phyloP scores from a whole-genome alignment of 2,329 filamentous ascomycete species.

The Juglanconis sp. region DNA sequence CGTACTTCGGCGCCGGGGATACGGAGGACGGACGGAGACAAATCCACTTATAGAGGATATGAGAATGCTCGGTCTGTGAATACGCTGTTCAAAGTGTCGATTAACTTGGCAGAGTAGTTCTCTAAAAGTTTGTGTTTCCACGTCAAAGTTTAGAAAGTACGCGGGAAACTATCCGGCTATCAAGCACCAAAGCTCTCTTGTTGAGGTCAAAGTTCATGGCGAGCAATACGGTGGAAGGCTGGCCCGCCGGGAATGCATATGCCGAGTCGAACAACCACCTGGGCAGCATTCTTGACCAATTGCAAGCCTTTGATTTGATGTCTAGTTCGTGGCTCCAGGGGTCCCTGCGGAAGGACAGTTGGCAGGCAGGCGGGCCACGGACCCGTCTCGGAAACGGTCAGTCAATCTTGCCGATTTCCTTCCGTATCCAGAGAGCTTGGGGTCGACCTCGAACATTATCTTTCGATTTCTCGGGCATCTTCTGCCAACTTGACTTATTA shows the following conservation, averaged over 20 bases:
- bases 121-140: too few relatives aligned
- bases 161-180: too few relatives aligned
- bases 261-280: slow-evolving; percentile 7
- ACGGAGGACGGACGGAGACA: neutral
- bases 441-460: slow-evolving; percentile 2
- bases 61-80: neutral
- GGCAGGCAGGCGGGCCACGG: neutral
- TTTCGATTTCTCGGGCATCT: slow-evolving; percentile 6
- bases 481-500: neutral
- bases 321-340: slow-evolving; percentile 3
- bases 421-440: neutral
- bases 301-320: slow-evolving; percentile 13
- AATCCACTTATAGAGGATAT: neutral
- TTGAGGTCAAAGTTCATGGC: too few relatives aligned
- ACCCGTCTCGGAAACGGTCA: neutral
- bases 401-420: neutral
- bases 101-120: too few relatives aligned
- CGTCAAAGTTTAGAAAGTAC: too few relatives aligned
- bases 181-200: too few relatives aligned
- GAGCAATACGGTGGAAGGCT: neutral
- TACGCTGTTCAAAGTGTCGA: neutral
- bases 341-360: neutral
- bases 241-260: neutral
- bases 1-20: neutral
- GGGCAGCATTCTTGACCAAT: slow-evolving; percentile 6